Base-by-base conservation (phyloP, 768 basidiomycete species). In the Suillus cothurnatus region DNA sequence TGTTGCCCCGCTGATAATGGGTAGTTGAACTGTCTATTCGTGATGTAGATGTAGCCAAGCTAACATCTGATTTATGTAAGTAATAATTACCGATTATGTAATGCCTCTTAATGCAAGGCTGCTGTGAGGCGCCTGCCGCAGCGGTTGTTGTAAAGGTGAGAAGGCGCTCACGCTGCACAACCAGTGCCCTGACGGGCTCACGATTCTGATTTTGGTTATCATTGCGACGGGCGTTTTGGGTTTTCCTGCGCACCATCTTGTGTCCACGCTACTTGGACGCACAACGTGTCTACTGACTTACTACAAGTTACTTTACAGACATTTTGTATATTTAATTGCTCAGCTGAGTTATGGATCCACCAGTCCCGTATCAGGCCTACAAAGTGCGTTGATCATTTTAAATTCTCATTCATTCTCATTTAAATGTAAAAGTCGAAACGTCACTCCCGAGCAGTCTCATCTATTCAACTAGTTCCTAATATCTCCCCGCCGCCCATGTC, bases 311-410 rank as follows among this genome's bases (percentile, higher is more conserved):
- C 53, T 34, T 55, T 32, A 32, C 53, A 32, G 31, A 32, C 31
- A 19, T n/a, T 55, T 55, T 26, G 57, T 38, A 58, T 39, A 58
- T 58, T 23, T 15, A 38, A 58, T 58, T 58, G 57, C 32, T 52
- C 47, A 50, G 32, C 26, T 61, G 32, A 43, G 53, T 49, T 15
- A 69, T 69, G 68, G 62, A 72, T 52, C 45, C 64, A 31, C 65
- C 56, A 21, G 78, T 85, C 15, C 82, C 84, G 6, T 85, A 85
- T 73, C 82, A 82, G 68, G 80, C 84, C 0, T 85, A 85, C 74
- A 82, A 72, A 76, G 84, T 81, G 61, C 62, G 72, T 67, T 17
- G 1, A 19, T 41, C 23, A 5, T 58, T 4, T 39, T 0, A 3
- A 2, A 17, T 1, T 19, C 4, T 19, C 41, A 8, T 15, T 6